These are phyloP conservation scores for Bruguiera gymnorhiza DNA, from an alignment of 345 rosid species.

Conservation along the genomic window DNA sequence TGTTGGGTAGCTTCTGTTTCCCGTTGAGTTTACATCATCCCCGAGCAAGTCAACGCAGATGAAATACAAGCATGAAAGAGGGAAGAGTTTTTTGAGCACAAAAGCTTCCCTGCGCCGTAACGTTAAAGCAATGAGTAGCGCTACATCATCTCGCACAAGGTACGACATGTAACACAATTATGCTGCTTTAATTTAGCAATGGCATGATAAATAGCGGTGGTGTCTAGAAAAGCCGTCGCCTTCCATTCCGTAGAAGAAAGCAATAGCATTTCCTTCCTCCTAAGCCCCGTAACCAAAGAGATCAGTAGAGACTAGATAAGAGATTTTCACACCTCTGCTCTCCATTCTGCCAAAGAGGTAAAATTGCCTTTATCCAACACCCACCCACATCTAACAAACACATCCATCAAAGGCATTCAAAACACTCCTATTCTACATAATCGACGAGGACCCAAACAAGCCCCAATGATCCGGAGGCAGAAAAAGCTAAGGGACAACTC, in stretches of 20 bases:
- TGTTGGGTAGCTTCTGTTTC: neutral
- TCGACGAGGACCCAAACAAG: conserved; percentile 34
- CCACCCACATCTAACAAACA: conserved; percentile 58
- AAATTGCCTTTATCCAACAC: conserved; percentile 41
- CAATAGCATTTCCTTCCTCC: conserved; percentile 42
- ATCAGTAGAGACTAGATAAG: conserved; percentile 53
- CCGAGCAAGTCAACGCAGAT: neutral
- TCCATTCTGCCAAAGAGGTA: conserved; percentile 41
- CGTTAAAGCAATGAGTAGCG: no score
- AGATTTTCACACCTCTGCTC: conserved; percentile 53
- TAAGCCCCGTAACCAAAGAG: conserved; percentile 47
- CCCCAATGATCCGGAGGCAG: conserved; percentile 36
- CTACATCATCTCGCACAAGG: no score
- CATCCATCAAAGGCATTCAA: conserved; percentile 60
- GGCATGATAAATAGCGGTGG: no score
- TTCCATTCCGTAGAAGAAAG: conserved; percentile 49
- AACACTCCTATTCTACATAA: conserved; percentile 37
- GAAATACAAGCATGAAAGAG: neutral
- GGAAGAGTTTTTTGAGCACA: no score
- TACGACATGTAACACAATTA: no score
- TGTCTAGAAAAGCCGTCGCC: conserved; percentile 29
- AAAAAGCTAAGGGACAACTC: conserved; percentile 28
- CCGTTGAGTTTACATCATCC: neutral
- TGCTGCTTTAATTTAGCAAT: no score
- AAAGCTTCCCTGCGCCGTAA: no score